Conservation (phyloP, 2,329 filamentous ascomycete species). For the Thelonectria rubi region DNA sequence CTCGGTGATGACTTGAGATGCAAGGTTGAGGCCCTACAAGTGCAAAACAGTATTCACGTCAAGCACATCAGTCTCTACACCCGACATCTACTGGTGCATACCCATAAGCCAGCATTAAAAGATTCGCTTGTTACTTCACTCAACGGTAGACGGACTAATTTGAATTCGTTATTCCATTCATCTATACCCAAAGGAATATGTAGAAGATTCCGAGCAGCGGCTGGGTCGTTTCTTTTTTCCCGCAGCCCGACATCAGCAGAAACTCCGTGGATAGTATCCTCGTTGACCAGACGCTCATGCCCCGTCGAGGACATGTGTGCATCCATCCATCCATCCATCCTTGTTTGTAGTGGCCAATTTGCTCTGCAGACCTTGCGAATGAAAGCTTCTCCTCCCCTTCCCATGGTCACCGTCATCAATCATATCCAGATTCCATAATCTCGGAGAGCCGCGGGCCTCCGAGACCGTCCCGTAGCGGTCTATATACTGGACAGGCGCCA, state of each 20-base stretch:
- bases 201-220: conserved; percentile 46
- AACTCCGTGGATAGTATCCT: background rate
- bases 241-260: conserved; percentile 18
- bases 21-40: background rate
- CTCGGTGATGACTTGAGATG: background rate
- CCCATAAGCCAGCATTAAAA: too few species aligned
- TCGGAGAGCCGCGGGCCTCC: conserved; percentile 24
- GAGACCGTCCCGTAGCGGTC: conserved; percentile 38
- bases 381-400: conserved; percentile 18
- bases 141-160: background rate
- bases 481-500: conserved; percentile 38
- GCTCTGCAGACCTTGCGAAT: conserved; percentile 36
- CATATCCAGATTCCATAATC: conserved; percentile 40
- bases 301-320: conserved; percentile 19
- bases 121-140: too few species aligned
- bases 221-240: conserved; percentile 27
- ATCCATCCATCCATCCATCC: conserved; percentile 25
- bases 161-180: conserved; percentile 47
- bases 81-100: too few species aligned
- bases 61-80: too few species aligned
- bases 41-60: too few species aligned
- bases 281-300: conserved; percentile 1
- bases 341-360: conserved; percentile 32
- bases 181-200: conserved; percentile 50
- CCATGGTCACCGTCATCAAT: conserved; percentile 41